Percentiles rank a stretch among this genome's conserved stretches.
Evolutionary conservation across 257 asterid genomes (phyloP).

Genomic region (Anisodus acutangulus): DNA sequence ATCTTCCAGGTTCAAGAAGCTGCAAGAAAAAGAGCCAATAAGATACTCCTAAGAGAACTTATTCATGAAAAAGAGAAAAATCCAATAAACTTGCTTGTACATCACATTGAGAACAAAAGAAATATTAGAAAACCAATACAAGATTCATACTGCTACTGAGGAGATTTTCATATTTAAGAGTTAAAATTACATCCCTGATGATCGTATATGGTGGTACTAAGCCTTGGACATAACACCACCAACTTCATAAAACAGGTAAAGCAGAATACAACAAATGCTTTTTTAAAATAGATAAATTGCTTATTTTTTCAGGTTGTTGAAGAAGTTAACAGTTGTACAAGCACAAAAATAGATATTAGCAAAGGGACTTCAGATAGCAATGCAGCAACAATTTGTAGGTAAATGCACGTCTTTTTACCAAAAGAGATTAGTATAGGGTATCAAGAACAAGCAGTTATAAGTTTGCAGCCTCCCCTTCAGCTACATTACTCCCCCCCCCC

Average conservation of each 20-base stretch:
- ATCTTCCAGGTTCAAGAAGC: conserved; percentile 99
- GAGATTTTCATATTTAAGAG: not conserved
- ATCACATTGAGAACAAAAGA: not conserved
- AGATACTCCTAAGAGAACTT: not conserved
- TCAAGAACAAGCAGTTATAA: conserved; percentile 1
- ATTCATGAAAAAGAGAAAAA: not conserved
- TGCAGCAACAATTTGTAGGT: conserved; percentile 20
- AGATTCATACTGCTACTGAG: not conserved
- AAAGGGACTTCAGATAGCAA: not conserved
- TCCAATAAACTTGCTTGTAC: conserved; percentile 12
- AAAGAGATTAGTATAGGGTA: conserved; percentile 11
- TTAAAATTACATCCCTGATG: not conserved
- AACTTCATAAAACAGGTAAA: conserved; percentile 24
- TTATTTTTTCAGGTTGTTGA: not conserved
- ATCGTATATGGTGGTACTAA: not conserved
- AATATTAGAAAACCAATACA: not conserved
- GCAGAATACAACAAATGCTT: not conserved
- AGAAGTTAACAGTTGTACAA: not conserved
- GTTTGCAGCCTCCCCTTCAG: not conserved
- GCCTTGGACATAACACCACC: not conserved
- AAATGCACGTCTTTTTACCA: not conserved
- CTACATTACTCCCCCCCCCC: not conserved
- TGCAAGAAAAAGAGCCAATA: conserved; percentile 48
- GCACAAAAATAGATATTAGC: not conserved
- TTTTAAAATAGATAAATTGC: conserved; percentile 8